These are phyloP conservation scores for Penicillium digitatum DNA, from an alignment of 2,329 filamentous ascomycete genomes.

Conservation along the genomic window DNA sequence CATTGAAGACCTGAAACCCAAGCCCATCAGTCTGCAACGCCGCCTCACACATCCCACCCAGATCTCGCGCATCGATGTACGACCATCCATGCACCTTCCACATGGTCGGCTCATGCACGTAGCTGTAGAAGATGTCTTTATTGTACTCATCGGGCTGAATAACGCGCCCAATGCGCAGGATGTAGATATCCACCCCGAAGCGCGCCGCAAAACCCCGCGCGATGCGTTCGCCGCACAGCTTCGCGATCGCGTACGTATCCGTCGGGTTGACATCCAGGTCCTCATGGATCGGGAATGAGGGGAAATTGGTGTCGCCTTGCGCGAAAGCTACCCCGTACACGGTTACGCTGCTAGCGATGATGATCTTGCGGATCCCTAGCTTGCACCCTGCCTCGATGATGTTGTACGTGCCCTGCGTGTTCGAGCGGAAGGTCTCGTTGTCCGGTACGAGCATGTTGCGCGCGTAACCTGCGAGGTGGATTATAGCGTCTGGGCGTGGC, in stretches of 20 bases:
- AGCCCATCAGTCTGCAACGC: conserved; percentile 51
- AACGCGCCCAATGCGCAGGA: conserved; percentile 59
- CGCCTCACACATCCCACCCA: conserved; percentile 59
- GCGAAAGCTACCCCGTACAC: conserved; percentile 62
- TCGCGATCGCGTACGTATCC: conserved; percentile 60
- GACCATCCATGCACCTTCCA: conserved; percentile 60
- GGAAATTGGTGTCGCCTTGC: conserved; percentile 55
- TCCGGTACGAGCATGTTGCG: conserved; percentile 61
- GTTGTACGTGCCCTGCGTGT: conserved; percentile 57
- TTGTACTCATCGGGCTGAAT: conserved; percentile 60
- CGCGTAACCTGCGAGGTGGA: conserved; percentile 59
- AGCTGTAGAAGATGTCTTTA: conserved; percentile 48
- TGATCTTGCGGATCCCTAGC: conserved; percentile 58
- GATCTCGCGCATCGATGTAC: conserved; percentile 60
- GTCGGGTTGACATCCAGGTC: conserved; percentile 58
- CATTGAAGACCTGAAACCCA: conserved; percentile 61
- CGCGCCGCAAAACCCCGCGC: conserved; percentile 55
- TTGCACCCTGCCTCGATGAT: conserved; percentile 61
- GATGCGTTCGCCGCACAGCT: conserved; percentile 56
- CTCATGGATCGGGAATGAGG: conserved; percentile 58
- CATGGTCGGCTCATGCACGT: conserved; percentile 49
- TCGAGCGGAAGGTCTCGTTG: conserved; percentile 56
- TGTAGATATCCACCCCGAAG: conserved; percentile 57
- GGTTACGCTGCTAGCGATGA: conserved; percentile 58
- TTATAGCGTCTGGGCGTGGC: conserved; percentile 54